Conservation (phyloP, 176 grass and related monocot genomes). For the Aegilops sharonensis region DNA sequence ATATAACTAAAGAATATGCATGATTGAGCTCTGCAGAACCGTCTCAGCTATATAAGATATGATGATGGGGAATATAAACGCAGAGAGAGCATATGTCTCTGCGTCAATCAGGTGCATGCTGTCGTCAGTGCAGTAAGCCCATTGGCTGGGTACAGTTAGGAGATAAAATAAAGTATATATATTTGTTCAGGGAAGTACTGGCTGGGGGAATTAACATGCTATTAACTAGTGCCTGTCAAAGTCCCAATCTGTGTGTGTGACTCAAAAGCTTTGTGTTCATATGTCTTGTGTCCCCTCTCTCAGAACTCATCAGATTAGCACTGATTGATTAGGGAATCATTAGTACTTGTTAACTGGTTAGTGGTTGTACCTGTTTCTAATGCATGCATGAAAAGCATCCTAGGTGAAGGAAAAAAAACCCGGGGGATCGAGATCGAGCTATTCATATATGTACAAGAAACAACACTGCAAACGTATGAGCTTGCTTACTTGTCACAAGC, state of each 20-base stretch:
- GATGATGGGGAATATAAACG: background rate
- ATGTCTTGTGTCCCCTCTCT: background rate
- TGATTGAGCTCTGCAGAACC: background rate
- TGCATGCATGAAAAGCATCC: background rate
- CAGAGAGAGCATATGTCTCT: background rate
- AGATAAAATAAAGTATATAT: background rate
- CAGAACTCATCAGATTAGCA: background rate
- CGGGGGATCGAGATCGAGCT: background rate
- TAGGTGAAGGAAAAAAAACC: background rate
- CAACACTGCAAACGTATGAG: background rate
- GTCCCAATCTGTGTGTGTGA: background rate
- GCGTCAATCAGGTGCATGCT: background rate
- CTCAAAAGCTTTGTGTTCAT: background rate
- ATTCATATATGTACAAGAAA: background rate
- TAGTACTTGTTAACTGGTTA: background rate
- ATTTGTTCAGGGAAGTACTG: background rate
- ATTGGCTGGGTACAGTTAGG: background rate
- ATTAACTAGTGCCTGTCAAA: background rate
- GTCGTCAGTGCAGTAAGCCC: background rate
- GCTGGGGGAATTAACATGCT: background rate
- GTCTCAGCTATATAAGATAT: background rate
- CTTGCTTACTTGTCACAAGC: slow-evolving; percentile 15
- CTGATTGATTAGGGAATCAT: background rate
- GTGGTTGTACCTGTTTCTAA: background rate
- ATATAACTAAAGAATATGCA: background rate